Conservation (phyloP, 441 rosid genomes). For the Arabidopsis hybrid region DNA sequence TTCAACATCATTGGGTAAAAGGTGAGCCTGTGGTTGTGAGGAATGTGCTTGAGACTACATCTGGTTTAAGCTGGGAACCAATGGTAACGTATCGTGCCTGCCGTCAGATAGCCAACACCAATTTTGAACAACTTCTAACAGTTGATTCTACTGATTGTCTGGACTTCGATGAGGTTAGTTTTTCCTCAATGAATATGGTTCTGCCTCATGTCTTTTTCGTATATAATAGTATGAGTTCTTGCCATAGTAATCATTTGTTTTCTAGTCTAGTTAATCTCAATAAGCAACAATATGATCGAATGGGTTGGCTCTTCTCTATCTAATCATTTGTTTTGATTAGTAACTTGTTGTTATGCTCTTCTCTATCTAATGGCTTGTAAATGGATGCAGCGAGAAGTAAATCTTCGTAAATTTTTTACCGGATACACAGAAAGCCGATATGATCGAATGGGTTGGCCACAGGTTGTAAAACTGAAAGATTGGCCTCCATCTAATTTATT, state of each 20-base stretch:
- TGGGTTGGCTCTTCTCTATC: too few species aligned
- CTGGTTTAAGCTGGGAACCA: slow-evolving; percentile 94
- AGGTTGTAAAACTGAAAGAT: slow-evolving; percentile 3
- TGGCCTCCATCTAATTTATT: background rate
- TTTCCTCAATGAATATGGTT: slow-evolving; percentile 7
- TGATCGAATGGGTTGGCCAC: background rate
- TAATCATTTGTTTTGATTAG: too few species aligned
- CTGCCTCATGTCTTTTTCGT: background rate
- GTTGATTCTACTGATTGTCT: slow-evolving; percentile 76
- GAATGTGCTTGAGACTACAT: slow-evolving; percentile 66
- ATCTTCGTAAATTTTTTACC: background rate
- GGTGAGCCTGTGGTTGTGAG: slow-evolving; percentile 86
- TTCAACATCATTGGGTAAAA: slow-evolving; percentile 78
- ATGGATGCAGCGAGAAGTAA: background rate
- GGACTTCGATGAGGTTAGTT: slow-evolving; percentile 77
- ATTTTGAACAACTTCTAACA: slow-evolving; percentile 51
- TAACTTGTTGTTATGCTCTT: too few species aligned
- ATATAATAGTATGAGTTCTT: background rate
- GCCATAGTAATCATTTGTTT: background rate
- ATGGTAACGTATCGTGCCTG: slow-evolving; percentile 91
- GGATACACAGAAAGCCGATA: background rate
- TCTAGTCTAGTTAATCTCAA: background rate
- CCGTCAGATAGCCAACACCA: slow-evolving; percentile 55
- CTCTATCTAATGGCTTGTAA: background rate
- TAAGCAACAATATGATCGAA: background rate